A percentile compares a stretch with the other conserved stretches of the same genome.
phyloP scores from a whole-genome alignment of 192 early-diverging fungal species.

The Linnemannia hyalina region DNA sequence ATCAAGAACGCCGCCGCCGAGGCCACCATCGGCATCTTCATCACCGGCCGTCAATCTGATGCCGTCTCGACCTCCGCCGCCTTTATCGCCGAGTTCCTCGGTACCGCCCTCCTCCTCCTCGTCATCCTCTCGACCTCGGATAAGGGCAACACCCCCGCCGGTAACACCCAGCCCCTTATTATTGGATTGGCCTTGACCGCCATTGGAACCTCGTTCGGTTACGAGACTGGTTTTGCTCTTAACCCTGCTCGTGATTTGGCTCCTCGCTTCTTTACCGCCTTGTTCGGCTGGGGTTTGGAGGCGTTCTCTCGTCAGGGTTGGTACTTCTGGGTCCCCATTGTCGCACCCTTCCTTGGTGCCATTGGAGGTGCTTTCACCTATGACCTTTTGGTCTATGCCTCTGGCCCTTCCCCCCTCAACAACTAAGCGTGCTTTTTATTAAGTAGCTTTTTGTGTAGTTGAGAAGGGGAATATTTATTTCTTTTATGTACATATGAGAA shows the following conservation, averaged over 20 bases:
- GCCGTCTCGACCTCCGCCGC: slow-evolving; percentile 67
- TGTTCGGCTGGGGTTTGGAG: slow-evolving; percentile 74
- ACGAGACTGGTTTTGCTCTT: slow-evolving; percentile 76
- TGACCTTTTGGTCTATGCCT: slow-evolving; percentile 41
- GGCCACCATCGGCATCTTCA: slow-evolving; percentile 47
- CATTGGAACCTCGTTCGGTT: slow-evolving; percentile 75
- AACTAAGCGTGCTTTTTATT: slow-evolving; percentile 19
- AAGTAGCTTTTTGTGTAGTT: neutral
- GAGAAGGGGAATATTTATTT: no score
- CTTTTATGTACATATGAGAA: neutral
- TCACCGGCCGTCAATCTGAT: slow-evolving; percentile 37
- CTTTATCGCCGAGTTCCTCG: slow-evolving; percentile 74
- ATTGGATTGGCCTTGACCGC: slow-evolving; percentile 72
- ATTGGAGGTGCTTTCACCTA: slow-evolving; percentile 52
- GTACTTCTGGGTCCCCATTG: slow-evolving; percentile 80
- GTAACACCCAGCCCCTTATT: slow-evolving; percentile 66
- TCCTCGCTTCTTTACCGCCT: slow-evolving; percentile 78
- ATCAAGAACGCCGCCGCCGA: slow-evolving; percentile 63
- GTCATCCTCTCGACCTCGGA: slow-evolving; percentile 70
- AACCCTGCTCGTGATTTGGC: slow-evolving; percentile 88
- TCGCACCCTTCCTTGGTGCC: slow-evolving; percentile 78
- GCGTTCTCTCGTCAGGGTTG: slow-evolving; percentile 76
- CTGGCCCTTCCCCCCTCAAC: slow-evolving; percentile 53
- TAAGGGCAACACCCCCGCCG: slow-evolving; percentile 67
- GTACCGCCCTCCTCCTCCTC: slow-evolving; percentile 75